These are phyloP conservation scores for Amanita rubescens DNA, from an alignment of 768 basidiomycete genomes.

Conservation along the genomic window DNA sequence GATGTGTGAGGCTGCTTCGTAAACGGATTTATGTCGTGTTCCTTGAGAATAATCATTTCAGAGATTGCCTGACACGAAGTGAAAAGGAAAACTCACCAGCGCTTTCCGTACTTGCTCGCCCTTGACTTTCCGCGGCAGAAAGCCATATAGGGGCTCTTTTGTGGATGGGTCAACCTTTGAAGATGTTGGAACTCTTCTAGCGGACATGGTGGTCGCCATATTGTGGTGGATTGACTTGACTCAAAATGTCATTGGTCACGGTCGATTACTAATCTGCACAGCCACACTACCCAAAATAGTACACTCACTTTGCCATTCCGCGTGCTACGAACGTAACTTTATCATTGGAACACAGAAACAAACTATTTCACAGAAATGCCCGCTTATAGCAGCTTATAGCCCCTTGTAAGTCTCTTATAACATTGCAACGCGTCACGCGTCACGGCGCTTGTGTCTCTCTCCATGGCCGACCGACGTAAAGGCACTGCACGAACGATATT, in stretches of 20 bases:
- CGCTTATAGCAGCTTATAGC: too few species aligned
- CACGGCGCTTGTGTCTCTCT: too few species aligned
- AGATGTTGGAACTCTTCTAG: neutral
- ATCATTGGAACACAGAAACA: too few species aligned
- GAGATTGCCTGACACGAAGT: neutral
- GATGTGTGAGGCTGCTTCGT: slow-evolving; percentile 70
- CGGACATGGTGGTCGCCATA: neutral
- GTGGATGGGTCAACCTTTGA: slow-evolving; percentile 11
- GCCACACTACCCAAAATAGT: neutral
- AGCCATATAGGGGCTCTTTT: slow-evolving; percentile 64
- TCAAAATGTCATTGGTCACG: slow-evolving; percentile 29
- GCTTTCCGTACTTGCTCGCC: slow-evolving; percentile 59
- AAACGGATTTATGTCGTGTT: slow-evolving; percentile 82
- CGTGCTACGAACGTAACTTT: too few species aligned
- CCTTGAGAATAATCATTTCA: slow-evolving; percentile 34
- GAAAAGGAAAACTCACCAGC: slow-evolving; percentile 46
- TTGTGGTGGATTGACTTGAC: slow-evolving; percentile 22
- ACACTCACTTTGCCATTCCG: too few species aligned
- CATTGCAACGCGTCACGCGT: too few species aligned
- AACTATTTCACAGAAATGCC: too few species aligned
- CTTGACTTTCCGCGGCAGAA: slow-evolving; percentile 61
- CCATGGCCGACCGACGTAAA: too few species aligned
- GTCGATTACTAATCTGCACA: neutral
- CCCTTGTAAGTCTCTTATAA: too few species aligned
- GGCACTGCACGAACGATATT: too few species aligned